Evolutionary conservation across 106 monocot genomes (phyloP), one percentile per base, ranked within the genome.

Genomic region (Agapanthus africanus): DNA sequence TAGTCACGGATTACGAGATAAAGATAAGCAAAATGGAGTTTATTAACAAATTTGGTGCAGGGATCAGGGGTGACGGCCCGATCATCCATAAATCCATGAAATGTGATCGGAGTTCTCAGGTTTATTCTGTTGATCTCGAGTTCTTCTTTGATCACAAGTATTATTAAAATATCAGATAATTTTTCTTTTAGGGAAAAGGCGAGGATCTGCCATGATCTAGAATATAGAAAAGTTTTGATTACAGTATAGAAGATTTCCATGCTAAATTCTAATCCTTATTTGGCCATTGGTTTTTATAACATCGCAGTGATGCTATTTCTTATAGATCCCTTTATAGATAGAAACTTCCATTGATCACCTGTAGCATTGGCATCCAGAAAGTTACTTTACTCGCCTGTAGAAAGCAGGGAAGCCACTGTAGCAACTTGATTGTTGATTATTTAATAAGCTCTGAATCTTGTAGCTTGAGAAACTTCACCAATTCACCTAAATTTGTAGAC

Each of bases 41-140:
- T 68, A 39, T 64, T 50, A 31, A 65, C 63, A 85, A 80, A 71
- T 90, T 78, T 54, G 78, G 85, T 23, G 78, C 82, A 25, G 50
- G 33, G 39, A 16, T 85, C 54, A 70, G 74, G 54, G 54, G 83
- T n/a, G 90, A 90, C 18, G 80, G 83, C 67, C 82, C 83, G 67
- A 66, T 76, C 66, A 78, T 91, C 84, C 87, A 74, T 79, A 91
- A 87, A 51, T 39, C 77, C 76, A 82, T 73, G 78, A 78, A 86
- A 70, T 77, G 78, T 62, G 76, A 80, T 36, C 73, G 77, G 27
- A 60, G 71, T 54, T 78, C 83, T 60, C 86, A 86, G 83, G 90
- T 85, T 6, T 30, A 30, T 57, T 57, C 56, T 57, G 4, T 57
- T 30, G 56, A 57, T 57, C 31, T 57, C 14, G 30, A 57, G 31